Percentiles rank a stretch among this genome's conserved stretches.
Evolutionary conservation across 1,139 yeast species (phyloP).

Genomic region (Wickerhamomyces sp.): DNA sequence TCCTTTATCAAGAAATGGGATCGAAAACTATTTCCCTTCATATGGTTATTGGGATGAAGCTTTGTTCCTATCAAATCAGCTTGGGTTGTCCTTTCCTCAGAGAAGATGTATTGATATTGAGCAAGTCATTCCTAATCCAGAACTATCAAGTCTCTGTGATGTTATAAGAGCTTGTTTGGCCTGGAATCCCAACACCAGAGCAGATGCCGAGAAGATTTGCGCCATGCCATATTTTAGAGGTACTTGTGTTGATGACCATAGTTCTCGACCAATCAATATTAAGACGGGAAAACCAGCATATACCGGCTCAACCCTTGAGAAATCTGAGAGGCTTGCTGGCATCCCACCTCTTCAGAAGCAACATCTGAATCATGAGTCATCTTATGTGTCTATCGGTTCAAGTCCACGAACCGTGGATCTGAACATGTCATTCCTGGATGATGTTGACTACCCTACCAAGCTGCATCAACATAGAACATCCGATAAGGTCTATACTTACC

Average conservation of each 20-base stretch:
- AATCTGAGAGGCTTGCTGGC: constrained; percentile 10
- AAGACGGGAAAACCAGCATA: background rate
- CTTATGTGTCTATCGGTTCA: background rate
- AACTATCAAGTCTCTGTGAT: constrained; percentile 37
- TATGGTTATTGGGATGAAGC: constrained; percentile 74
- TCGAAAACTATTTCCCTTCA: constrained; percentile 35
- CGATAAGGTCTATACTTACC: background rate
- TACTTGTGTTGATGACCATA: constrained; percentile 29
- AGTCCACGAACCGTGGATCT: constrained; percentile 1
- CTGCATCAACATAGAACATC: background rate
- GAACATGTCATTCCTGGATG: constrained; percentile 4
- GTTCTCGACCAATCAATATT: background rate
- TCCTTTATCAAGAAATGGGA: constrained; percentile 38
- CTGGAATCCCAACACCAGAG: constrained; percentile 62
- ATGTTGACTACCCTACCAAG: background rate
- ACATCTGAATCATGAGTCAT: background rate
- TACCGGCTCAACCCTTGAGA: constrained; percentile 2
- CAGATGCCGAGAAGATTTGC: constrained; percentile 41
- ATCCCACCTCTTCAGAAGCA: constrained; percentile 3
- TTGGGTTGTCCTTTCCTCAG: constrained; percentile 52
- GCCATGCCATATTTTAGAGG: constrained; percentile 49
- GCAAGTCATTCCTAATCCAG: constrained; percentile 33
- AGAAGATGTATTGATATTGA: constrained; percentile 35
- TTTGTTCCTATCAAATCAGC: constrained; percentile 38
- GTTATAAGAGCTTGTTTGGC: constrained; percentile 53